Percentiles rank a stretch among this genome's conserved stretches.
Conservation (phyloP, 2,329 filamentous ascomycete genomes). For the Trichoderma guizhouense region DNA sequence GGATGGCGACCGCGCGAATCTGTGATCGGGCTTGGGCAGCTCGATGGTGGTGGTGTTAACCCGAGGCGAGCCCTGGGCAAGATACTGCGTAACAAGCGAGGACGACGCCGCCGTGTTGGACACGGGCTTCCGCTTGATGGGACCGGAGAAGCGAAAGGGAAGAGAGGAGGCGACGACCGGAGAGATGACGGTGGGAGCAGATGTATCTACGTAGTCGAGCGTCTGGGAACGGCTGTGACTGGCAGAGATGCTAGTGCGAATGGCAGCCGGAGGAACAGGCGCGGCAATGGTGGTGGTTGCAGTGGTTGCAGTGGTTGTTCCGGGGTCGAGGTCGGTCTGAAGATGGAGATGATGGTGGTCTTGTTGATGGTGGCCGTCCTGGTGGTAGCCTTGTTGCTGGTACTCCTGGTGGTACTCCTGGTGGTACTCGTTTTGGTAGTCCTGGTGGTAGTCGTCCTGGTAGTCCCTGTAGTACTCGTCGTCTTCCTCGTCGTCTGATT, state of each 20-base stretch:
- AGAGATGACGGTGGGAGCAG: conserved; percentile 21
- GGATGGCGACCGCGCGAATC: conserved; percentile 53
- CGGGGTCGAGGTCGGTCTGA: neutral
- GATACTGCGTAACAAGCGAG: conserved; percentile 16
- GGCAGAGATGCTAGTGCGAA: conserved; percentile 2
- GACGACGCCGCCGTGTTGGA: conserved; percentile 44
- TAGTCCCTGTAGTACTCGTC: conserved; percentile 12
- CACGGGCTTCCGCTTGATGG: conserved; percentile 60
- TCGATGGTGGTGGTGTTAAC: conserved; percentile 33
- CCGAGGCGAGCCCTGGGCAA: conserved; percentile 25
- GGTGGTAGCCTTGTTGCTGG: neutral
- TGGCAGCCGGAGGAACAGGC: conserved; percentile 10
- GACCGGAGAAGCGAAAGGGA: conserved; percentile 26
- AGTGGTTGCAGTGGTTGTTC: neutral
- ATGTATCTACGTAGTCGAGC: conserved; percentile 20
- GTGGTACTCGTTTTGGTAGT: neutral
- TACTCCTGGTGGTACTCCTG: neutral
- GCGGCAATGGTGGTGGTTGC: conserved; percentile 10
- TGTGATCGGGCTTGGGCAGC: conserved; percentile 47
- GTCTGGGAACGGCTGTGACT: conserved; percentile 28
- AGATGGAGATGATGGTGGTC: neutral
- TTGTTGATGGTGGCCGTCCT: neutral
- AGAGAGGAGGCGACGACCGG: conserved; percentile 16
- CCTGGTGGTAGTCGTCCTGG: neutral
- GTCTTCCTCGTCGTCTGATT: neutral